These are phyloP conservation scores for Phytophthora quininea DNA, from an alignment of 352 stramenopile genomes.

Conservation along the genomic window DNA sequence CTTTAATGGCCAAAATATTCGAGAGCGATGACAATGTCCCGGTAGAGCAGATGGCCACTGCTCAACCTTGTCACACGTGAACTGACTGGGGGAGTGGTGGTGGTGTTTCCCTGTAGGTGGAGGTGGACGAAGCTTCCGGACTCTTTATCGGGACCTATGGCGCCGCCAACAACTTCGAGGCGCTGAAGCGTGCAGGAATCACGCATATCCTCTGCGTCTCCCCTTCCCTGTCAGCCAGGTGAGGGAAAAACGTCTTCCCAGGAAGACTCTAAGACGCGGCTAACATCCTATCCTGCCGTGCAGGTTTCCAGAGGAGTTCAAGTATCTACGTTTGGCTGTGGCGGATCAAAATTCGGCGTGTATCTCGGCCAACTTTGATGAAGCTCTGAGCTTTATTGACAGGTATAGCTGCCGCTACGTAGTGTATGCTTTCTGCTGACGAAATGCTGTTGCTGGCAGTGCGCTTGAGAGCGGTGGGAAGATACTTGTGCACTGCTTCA, in stretches of 20 bases:
- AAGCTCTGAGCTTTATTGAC: slow-evolving; percentile 66
- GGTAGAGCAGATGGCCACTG: slow-evolving; percentile 18
- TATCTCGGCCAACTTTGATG: slow-evolving; percentile 56
- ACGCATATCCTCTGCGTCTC: slow-evolving; percentile 71
- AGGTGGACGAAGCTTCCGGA: slow-evolving; percentile 28
- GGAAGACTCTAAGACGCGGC: no score
- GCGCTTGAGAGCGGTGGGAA: slow-evolving; percentile 45
- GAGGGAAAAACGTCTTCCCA: slow-evolving; percentile 9
- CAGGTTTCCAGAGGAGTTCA: slow-evolving; percentile 57
- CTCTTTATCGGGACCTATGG: slow-evolving; percentile 79
- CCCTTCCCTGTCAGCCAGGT: slow-evolving; percentile 49
- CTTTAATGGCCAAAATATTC: slow-evolving; percentile 63
- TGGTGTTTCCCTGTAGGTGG: slow-evolving; percentile 17
- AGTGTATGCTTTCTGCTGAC: no score
- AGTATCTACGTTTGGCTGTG: slow-evolving; percentile 59
- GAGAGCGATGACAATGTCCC: slow-evolving; percentile 47
- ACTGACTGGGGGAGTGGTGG: background rate
- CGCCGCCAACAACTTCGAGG: slow-evolving; percentile 54
- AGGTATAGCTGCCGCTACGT: slow-evolving; percentile 43
- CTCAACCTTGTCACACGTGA: background rate
- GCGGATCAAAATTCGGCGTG: slow-evolving; percentile 43
- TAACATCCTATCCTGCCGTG: no score
- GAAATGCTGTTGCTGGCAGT: slow-evolving; percentile 22
- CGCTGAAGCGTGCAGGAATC: slow-evolving; percentile 45
- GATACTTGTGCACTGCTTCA: slow-evolving; percentile 81